Base-by-base conservation (phyloP, 345 rosid genomes). In the Gossypium raimondii region DNA sequence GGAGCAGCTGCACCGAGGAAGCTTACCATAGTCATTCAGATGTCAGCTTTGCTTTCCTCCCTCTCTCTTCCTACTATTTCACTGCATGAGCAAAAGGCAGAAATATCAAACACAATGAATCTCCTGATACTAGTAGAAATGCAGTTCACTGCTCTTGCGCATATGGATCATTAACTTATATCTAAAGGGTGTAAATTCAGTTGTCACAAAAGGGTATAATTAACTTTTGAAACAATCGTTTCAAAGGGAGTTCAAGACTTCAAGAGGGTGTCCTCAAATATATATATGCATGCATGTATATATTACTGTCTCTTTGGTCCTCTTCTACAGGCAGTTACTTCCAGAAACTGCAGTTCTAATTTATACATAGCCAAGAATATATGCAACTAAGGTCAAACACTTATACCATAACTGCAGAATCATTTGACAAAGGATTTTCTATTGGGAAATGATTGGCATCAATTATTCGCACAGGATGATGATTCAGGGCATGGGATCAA, bases 271-370 rank as follows among this genome's bases (percentile, higher is more conserved):
- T 34, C 41, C 41, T 34, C 41, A 34, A 34, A 34, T 34, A 34
- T 34, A 34, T 5, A 34, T 34, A 34, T 34, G 7, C 41, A 34
- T 34, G 41, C 5, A 34, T 34, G 7, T 4, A 29, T 29, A 29
- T 29, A 3, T 55, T 85, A 74, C 84, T 89, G 17, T 80, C 79
- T 11, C 77, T 86, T 3, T 84, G 85, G 24, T 50, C 66, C 7
- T 60, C 81, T 0, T 34, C 81, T 25, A 73, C 86, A 27, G 78
- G 80, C 75, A 74, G 55, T 59, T 60, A 25, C 12, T 61, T 14
- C 20, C 43, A 2, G 44, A 10, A 13, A 18, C 3, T 14, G 44
- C 14, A 12, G 14, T 50, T 50, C 27, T 13, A 50, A 3, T 59
- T 24, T 58, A 20, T 27, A 22, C 29, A 22, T 50, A 14, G 55